phyloP scores from a whole-genome alignment of 345 rosid species.

The Salix purpurea region DNA sequence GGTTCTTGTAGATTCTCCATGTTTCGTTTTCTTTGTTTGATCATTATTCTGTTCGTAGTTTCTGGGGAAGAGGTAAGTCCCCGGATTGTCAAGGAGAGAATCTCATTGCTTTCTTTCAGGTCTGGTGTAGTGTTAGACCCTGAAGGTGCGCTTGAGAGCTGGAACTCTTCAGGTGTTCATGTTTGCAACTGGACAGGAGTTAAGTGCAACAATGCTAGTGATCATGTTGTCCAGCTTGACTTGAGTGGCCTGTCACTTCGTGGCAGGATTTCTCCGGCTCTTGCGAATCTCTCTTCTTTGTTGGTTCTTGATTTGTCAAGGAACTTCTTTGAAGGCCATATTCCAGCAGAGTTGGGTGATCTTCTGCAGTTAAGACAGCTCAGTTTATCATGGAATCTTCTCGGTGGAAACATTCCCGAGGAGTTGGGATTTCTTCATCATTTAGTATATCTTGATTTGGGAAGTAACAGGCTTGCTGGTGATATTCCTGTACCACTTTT shows the following conservation, averaged over 20 bases:
- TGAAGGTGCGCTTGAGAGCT: constrained; percentile 36
- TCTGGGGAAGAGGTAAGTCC: constrained; percentile 21
- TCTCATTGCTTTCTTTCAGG: constrained; percentile 57
- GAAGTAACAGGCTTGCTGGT: constrained; percentile 52
- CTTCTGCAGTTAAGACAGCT: constrained; percentile 49
- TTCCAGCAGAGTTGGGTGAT: constrained; percentile 61
- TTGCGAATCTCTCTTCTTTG: constrained; percentile 60
- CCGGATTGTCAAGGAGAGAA: constrained; percentile 30
- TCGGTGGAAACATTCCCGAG: constrained; percentile 57
- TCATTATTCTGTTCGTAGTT: constrained; percentile 25
- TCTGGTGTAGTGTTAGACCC: constrained; percentile 51
- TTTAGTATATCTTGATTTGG: constrained; percentile 58
- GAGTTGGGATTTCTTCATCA: constrained; percentile 46
- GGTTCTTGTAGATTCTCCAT: constrained; percentile 32
- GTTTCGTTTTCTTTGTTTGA: constrained; percentile 25
- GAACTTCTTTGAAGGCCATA: constrained; percentile 58
- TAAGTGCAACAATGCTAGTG: constrained; percentile 48
- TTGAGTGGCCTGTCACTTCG: constrained; percentile 50
- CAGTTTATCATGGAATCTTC: constrained; percentile 61
- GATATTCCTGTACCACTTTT: constrained; percentile 53
- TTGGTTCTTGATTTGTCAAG: constrained; percentile 64
- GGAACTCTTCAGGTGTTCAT: constrained; percentile 44
- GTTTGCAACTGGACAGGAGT: constrained; percentile 81
- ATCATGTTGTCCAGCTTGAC: constrained; percentile 44
- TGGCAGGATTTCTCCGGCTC: constrained; percentile 60